Evolutionary conservation across 2,329 filamentous ascomycete genomes (phyloP).

Genomic region (Colletotrichum plurivorum): DNA sequence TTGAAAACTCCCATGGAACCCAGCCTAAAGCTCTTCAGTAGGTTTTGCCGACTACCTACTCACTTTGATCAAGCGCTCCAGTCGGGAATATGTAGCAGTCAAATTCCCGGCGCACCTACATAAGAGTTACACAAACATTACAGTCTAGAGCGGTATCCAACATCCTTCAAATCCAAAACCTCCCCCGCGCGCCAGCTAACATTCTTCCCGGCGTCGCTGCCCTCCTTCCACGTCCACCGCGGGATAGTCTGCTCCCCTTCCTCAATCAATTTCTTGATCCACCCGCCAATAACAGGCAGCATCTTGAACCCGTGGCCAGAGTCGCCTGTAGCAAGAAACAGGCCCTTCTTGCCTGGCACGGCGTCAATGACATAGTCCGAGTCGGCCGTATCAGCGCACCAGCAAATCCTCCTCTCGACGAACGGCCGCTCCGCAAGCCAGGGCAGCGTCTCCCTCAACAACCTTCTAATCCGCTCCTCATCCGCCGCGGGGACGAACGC

Average conservation of each 20-base stretch:
- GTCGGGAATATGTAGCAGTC: too few species aligned
- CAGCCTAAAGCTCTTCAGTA: too few species aligned
- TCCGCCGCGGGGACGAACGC: slow-evolving; percentile 68
- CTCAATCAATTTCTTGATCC: slow-evolving; percentile 63
- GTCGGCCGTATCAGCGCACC: slow-evolving; percentile 73
- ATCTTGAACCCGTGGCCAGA: slow-evolving; percentile 76
- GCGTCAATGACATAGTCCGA: slow-evolving; percentile 74
- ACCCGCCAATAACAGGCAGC: slow-evolving; percentile 69
- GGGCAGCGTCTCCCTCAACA: slow-evolving; percentile 67
- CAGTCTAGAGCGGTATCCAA: background rate
- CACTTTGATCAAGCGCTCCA: too few species aligned
- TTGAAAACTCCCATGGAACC: too few species aligned
- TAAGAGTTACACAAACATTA: too few species aligned
- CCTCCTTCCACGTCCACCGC: slow-evolving; percentile 67
- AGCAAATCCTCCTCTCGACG: slow-evolving; percentile 69
- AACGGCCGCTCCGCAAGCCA: slow-evolving; percentile 67
- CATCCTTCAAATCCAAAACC: slow-evolving; percentile 44
- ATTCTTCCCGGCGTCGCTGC: slow-evolving; percentile 43
- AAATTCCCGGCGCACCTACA: too few species aligned
- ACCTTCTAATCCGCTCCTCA: slow-evolving; percentile 62
- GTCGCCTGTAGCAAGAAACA: slow-evolving; percentile 69
- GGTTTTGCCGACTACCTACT: too few species aligned
- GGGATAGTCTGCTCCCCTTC: slow-evolving; percentile 56
- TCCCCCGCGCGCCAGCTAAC: slow-evolving; percentile 53
- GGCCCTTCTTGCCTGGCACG: slow-evolving; percentile 63